These are phyloP conservation scores for Saccharomyces mikatae DNA, from an alignment of 805 yeast species.

Conservation along the genomic window DNA sequence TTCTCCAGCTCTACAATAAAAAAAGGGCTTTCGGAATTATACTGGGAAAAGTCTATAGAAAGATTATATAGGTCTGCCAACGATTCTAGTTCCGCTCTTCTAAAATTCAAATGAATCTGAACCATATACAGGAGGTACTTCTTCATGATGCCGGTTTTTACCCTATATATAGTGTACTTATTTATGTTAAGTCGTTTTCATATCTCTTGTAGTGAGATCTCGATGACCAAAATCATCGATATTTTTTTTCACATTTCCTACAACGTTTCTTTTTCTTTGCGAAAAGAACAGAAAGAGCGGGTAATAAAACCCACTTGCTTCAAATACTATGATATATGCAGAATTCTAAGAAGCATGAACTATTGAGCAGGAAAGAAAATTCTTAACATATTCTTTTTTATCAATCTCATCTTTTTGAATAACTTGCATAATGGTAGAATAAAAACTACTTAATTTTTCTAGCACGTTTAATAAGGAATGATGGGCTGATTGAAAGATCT, in stretches of 20 bases:
- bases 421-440: no score
- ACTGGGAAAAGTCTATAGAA: conserved; percentile 49
- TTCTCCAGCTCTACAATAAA: conserved; percentile 55
- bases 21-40: conserved; percentile 60
- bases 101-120: conserved; percentile 70
- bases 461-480: no score
- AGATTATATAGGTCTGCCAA: conserved; percentile 60
- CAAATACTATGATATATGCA: not conserved
- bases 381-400: no score
- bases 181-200: not conserved
- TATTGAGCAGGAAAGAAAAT: not conserved
- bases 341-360: not conserved
- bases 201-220: not conserved
- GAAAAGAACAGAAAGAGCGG: not conserved
- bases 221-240: not conserved
- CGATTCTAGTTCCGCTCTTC: conserved; percentile 77
- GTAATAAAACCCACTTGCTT: not conserved
- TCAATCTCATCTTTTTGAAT: no score
- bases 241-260: not conserved
- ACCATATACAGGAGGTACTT: conserved; percentile 76
- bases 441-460: no score
- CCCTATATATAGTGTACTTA: not conserved
- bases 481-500: no score
- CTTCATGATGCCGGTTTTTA: conserved; percentile 3
- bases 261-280: not conserved